A percentile compares a stretch with the other conserved stretches of the same genome.
phyloP scores from a whole-genome alignment of 83 land plant species.

The Isoetes engelmannii region DNA sequence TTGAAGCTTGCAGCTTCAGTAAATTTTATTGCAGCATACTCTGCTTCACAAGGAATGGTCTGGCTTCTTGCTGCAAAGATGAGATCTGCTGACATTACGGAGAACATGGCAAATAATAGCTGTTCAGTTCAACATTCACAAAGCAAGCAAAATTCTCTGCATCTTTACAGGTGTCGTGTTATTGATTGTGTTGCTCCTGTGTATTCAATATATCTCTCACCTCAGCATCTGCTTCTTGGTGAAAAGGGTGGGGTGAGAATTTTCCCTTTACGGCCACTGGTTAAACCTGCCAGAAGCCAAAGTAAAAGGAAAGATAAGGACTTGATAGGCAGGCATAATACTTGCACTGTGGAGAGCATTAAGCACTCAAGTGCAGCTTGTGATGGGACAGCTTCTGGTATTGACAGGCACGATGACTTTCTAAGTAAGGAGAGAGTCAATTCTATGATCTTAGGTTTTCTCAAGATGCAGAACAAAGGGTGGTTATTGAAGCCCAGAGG shows the following conservation, averaged over 20 bases:
- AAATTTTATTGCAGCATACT: conserved; percentile 41
- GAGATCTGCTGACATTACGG: too few relatives aligned
- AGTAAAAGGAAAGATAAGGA: conserved; percentile 6
- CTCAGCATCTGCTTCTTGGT: conserved; percentile 47
- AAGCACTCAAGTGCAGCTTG: not conserved
- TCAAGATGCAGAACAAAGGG: conserved; percentile 12
- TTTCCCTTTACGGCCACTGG: conserved; percentile 37
- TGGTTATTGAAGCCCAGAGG: not conserved
- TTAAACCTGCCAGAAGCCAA: conserved; percentile 28
- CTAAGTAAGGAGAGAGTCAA: not conserved
- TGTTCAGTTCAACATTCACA: too few relatives aligned
- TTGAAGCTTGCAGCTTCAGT: conserved; percentile 34
- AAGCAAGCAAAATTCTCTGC: not conserved
- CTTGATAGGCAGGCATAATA: not conserved
- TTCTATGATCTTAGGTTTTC: not conserved
- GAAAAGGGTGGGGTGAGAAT: conserved; percentile 58
- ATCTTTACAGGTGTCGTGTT: conserved; percentile 43
- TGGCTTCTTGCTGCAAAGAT: conserved; percentile 46
- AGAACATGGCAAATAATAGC: too few relatives aligned
- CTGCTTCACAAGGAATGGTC: conserved; percentile 35
- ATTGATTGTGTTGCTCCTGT: conserved; percentile 40
- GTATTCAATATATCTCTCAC: conserved; percentile 27
- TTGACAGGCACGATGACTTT: not conserved
- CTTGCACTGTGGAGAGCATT: conserved; percentile 4
- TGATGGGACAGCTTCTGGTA: not conserved